phyloP scores from a whole-genome alignment of 257 asterid genomes.

The Nicotiana attenuata region DNA sequence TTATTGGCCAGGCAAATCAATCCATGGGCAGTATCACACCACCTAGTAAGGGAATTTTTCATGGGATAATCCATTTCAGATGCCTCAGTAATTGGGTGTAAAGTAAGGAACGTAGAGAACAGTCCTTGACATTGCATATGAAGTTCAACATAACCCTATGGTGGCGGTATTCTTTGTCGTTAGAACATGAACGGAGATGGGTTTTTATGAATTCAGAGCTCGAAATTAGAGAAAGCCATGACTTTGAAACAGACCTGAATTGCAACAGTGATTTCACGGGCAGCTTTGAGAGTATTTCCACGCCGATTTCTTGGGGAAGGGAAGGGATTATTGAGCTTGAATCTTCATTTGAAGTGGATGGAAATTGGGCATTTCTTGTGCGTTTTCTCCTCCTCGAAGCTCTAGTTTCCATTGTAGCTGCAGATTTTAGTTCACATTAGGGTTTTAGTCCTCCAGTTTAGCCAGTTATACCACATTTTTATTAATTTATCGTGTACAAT shows the following conservation, averaged over 20 bases:
- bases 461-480: too few species aligned
- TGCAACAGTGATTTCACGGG: not conserved
- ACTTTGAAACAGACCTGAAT: not conserved
- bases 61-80: not conserved
- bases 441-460: too few species aligned
- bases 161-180: not conserved
- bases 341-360: too few species aligned
- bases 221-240: not conserved
- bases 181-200: constrained; percentile 21
- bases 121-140: not conserved
- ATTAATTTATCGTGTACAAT: too few species aligned
- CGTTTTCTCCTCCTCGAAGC: too few species aligned
- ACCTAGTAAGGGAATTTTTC: not conserved
- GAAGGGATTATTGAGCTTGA: too few species aligned
- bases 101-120: not conserved
- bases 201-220: constrained; percentile 19
- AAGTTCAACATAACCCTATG: constrained; percentile 9
- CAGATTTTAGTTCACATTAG: too few species aligned
- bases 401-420: too few species aligned
- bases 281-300: too few species aligned
- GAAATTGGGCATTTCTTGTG: too few species aligned
- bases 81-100: not conserved
- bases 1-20: constrained; percentile 27
- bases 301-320: too few species aligned
- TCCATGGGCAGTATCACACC: constrained; percentile 40